Evolutionary conservation across 441 rosid genomes (phyloP), one percentile per base, ranked within the genome.

Genomic region (Gossypium gossypioides): DNA sequence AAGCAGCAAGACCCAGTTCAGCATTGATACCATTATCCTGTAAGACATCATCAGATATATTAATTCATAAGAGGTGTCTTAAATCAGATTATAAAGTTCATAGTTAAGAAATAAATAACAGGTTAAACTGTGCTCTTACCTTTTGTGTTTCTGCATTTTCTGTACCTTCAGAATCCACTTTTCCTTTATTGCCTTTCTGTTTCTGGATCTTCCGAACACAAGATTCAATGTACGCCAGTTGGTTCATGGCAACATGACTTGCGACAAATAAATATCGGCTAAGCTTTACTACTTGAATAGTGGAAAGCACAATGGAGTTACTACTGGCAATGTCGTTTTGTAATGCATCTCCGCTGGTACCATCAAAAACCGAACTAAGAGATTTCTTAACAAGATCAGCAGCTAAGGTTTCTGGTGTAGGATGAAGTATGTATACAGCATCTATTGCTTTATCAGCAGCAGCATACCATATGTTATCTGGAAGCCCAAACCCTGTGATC

Each of bases 221-320:
- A 71, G 89, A 86, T 86, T 96, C 99, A 75, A 91, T 87, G 76
- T 96, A 96, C 54, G 91, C 91, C 81, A 93, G 82, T 77, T 96
- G 99, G 82, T 88, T 90, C 99, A 96, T 85, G 78, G 99, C 98
- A 81, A 93, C 81, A 74, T 93, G 97, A 83, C 98, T 96, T 50
- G 74, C 34, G 44, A 91, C 80, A 72, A 96, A 96, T 71, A 96
- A 84, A 77, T 74, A 96, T 86, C 96, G 89, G 76, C 96, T 85
- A 54, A 96, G 93, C 81, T 84, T 96, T 44, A 83, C 76, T 42
- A 84, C 92, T 76, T 89, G 96, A 80, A 89, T 86, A 16, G 90
- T 73, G 42, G 88, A 82, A 79, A 83, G 83, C 57, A 54, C 71
- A 79, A 74, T 83, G 24, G 72, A 22, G 19, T 55, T 71, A 40